Base-by-base conservation (phyloP, 2,329 filamentous ascomycete species). In the Trichoderma koningiopsis region DNA sequence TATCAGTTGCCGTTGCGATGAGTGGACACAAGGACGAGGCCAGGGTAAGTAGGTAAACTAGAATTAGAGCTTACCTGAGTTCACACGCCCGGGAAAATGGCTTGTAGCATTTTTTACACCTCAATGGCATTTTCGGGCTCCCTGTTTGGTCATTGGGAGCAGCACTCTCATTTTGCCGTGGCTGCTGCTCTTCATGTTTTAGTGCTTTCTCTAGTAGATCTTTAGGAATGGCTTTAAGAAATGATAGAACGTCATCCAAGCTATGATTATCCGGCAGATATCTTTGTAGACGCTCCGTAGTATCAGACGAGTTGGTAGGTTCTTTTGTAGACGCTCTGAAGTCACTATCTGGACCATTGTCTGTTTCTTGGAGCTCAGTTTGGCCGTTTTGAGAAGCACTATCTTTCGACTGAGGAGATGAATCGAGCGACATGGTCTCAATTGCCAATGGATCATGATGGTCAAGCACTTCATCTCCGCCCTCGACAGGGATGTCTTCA, bases 31-130 rank as follows among this genome's bases (percentile, higher is more conserved):
- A 35, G 14, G 31, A 33, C 10, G 31, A 33, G 33, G 33, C 27
- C 27, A 27, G 27, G 2, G 27, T 27, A 27, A 27, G 4, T 27
- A 27, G 27, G 27, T 27, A 27, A 27, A 27, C 27, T 27, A 27
- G 27, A 27, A 27, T 27, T 27, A 27, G 27, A 27, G 27, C 27
- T 27, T 27, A 89, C 87, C 84, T 89, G 33, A 89, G 79, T 74
- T 89, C 87, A 74, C 86, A 89, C 35, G 74, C 83, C 43, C 87
- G 82, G 4, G 71, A 73, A 68, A 85, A 88, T 1, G 67, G 71
- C 73, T 87, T 89, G 4, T 37, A 5, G 66, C 87, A 89, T 0
- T 74, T 66, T 0, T 71, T 22, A 69, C 85, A 87, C 13, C 68
- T 68, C 5, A n/a, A 16, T 14, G 53, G 13, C 14, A 14, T 22